Evolutionary conservation across 768 basidiomycete species (phyloP), one percentile per base, ranked within the genome.

Genomic region (Kwoniella dejecticola): DNA sequence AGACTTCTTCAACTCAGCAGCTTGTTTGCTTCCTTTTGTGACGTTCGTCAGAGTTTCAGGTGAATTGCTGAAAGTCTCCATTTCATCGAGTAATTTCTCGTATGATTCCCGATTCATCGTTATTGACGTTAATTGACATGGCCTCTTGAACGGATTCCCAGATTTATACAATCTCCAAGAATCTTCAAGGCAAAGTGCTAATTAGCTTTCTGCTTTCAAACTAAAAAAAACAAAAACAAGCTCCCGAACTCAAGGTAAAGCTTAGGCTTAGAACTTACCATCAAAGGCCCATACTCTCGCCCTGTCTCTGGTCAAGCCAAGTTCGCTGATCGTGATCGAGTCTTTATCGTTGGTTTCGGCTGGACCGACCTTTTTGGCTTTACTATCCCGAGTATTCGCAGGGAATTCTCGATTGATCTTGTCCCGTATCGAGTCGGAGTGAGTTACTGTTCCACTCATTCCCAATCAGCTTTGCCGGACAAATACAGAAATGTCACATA

Each of bases 111-210:
- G 54, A 19, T 59, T 66, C 17, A 62, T 41, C 13, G 67, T 55
- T n/a, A 72, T 52, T 31, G 63, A 38, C 21, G 44, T 19, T 33
- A 75, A 47, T n/a, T 69, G 71, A 54, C 71, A 75, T 4, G 74
- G 74, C 15, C 74, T 63, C 44, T 75, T 75, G 64, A 69, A 75
- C n/a, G 74, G 74, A 54, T 75, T 75, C 2, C 74, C 71, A 41
- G 74, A 75, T 40, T 62, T 67, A 58, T 72, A 75, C 38, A 75
- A 52, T 52, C 74, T 30, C 15, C 64, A 64, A 5, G 71, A 72
- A 23, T 62, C 73, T 75, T 21, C 19, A 6, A 15, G 29, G 24
- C 24, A 49, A 15, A 49, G 5, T 41, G 30, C 13, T 33, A 13
- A 27, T 13, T n/a, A n/a, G n/a, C 40, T 30, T n/a, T n/a, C n/a